These are phyloP conservation scores for Toxicodendron radicans DNA, from an alignment of 345 rosid genomes.

Conservation along the genomic window DNA sequence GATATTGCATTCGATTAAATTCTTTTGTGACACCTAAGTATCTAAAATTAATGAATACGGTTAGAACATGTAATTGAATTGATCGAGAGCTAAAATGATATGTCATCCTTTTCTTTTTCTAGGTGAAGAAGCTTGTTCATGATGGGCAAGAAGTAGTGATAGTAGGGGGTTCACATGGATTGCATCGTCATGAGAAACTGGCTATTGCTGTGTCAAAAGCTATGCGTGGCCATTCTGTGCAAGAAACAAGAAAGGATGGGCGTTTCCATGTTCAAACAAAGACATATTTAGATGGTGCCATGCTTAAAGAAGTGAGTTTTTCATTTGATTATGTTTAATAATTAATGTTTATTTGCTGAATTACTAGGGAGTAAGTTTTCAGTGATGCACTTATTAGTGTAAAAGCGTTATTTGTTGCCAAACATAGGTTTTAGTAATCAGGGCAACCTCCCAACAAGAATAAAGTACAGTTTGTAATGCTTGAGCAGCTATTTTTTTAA, in stretches of 20 bases:
- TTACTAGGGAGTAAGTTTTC: not conserved
- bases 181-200: constrained; percentile 94
- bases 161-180: constrained; percentile 81
- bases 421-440: not conserved
- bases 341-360: not conserved
- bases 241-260: constrained; percentile 93
- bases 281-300: constrained; percentile 92
- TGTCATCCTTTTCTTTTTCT: not conserved
- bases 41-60: constrained; percentile 1
- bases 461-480: not conserved
- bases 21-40: not conserved
- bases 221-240: constrained; percentile 95
- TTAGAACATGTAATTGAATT: not conserved
- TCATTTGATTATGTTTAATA: not conserved
- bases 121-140: constrained; percentile 94
- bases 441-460: not conserved
- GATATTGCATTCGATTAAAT: not conserved
- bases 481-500: not conserved
- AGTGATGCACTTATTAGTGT: not conserved
- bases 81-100: constrained; percentile 16
- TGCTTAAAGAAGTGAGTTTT: constrained; percentile 84
- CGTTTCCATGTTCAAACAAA: constrained; percentile 95
- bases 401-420: not conserved
- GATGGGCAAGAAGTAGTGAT: constrained; percentile 92
- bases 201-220: constrained; percentile 98